These are phyloP conservation scores for Coniochaeta sp. DNA, from an alignment of 2,329 filamentous ascomycete genomes.

Conservation along the genomic window DNA sequence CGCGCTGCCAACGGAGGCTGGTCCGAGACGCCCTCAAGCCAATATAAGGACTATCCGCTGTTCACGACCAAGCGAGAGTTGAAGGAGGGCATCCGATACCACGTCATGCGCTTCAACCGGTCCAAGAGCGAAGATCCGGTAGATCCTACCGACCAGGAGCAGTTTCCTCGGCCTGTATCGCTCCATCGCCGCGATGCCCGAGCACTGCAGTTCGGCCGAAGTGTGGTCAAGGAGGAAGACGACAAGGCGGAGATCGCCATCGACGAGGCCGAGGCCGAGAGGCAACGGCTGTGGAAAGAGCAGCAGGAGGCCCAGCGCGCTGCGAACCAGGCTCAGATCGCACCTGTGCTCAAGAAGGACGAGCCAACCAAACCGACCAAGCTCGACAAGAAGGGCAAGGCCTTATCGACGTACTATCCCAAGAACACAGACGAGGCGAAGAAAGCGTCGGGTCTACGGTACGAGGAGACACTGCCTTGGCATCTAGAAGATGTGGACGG, in stretches of 20 bases:
- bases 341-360: slow-evolving; percentile 62
- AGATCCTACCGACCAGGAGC: slow-evolving; percentile 61
- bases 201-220: slow-evolving; percentile 53
- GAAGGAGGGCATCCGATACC: slow-evolving; percentile 73
- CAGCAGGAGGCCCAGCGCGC: slow-evolving; percentile 82
- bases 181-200: slow-evolving; percentile 84
- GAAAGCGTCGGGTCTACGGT: slow-evolving; percentile 67
- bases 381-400: slow-evolving; percentile 68
- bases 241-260: slow-evolving; percentile 26
- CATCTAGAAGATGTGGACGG: slow-evolving; percentile 94
- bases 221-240: slow-evolving; percentile 53
- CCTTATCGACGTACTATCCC: slow-evolving; percentile 76
- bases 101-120: slow-evolving; percentile 69
- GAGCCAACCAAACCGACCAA: slow-evolving; percentile 39
- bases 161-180: slow-evolving; percentile 83
- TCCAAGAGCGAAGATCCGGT: slow-evolving; percentile 47
- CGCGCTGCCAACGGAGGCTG: slow-evolving; percentile 42
- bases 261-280: slow-evolving; percentile 54
- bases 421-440: slow-evolving; percentile 73
- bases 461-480: slow-evolving; percentile 95
- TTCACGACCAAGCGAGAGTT: slow-evolving; percentile 77
- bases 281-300: slow-evolving; percentile 62
- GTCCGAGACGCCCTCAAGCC: slow-evolving; percentile 40
- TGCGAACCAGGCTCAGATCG: slow-evolving; percentile 85
- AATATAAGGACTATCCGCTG: slow-evolving; percentile 56